Percentiles rank a stretch among this genome's conserved stretches.
Evolutionary conservation across 164 flowering plant genomes (phyloP).

Genomic region (Stephania cephalantha): DNA sequence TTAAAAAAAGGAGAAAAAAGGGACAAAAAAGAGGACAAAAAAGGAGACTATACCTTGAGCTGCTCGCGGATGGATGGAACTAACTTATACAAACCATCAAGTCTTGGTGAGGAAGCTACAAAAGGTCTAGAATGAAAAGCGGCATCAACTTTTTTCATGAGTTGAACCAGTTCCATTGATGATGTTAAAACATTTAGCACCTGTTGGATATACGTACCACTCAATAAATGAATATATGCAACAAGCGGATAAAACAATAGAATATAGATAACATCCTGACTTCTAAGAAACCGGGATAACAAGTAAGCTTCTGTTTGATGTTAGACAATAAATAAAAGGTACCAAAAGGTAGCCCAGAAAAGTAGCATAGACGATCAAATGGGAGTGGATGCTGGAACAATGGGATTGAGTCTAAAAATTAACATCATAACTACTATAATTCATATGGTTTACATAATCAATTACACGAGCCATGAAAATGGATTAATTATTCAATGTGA

Average conservation of each 20-base stretch:
- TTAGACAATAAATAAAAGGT: not conserved
- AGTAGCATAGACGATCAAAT: not conserved
- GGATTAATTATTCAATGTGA: too few species aligned
- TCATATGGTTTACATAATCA: too few species aligned
- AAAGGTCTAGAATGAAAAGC: conserved; percentile 50
- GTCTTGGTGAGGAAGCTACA: conserved; percentile 35
- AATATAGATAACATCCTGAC: not conserved
- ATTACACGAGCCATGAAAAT: too few species aligned
- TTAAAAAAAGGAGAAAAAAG: not conserved
- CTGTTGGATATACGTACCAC: conserved; percentile 25
- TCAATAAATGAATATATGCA: not conserved
- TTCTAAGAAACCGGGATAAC: not conserved
- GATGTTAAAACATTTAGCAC: conserved; percentile 54
- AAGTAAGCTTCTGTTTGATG: not conserved
- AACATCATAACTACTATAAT: too few species aligned
- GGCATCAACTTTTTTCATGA: conserved; percentile 55
- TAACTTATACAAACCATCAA: conserved; percentile 37
- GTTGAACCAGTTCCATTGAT: conserved; percentile 54
- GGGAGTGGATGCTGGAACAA: too few species aligned
- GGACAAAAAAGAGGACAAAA: not conserved
- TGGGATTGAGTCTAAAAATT: too few species aligned
- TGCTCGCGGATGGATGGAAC: conserved; percentile 64
- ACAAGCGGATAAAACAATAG: not conserved
- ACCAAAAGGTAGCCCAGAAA: not conserved
- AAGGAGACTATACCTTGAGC: conserved; percentile 44